A percentile compares a stretch with the other conserved stretches of the same genome.
These are phyloP conservation scores for Protomyces gravidus DNA, from an alignment of 1,139 yeast species.

Conservation along the genomic window DNA sequence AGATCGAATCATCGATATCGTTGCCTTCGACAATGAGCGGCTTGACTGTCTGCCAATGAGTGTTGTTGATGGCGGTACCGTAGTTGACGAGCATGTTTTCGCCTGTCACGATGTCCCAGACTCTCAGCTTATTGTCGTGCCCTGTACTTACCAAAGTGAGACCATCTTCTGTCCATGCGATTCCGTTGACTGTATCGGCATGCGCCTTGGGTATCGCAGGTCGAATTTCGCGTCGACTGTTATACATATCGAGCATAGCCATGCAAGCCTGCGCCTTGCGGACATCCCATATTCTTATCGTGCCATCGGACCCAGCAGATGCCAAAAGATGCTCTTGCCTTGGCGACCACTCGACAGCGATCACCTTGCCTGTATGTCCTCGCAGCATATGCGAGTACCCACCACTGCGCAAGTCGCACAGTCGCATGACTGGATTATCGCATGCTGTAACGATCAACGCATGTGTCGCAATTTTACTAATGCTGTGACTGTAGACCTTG, in stretches of 20 bases:
- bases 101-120: constrained; percentile 62
- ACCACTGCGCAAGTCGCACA: constrained; percentile 53
- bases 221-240: constrained; percentile 32
- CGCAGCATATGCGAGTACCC: constrained; percentile 63
- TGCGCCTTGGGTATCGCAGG: constrained; percentile 53
- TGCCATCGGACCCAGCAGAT: constrained; percentile 70
- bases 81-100: constrained; percentile 64
- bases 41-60: constrained; percentile 46
- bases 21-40: constrained; percentile 43
- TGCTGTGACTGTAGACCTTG: constrained; percentile 44
- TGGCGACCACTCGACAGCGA: constrained; percentile 77
- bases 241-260: constrained; percentile 53
- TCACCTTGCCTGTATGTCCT: constrained; percentile 56
- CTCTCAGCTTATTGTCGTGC: constrained; percentile 67
- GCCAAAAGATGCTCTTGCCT: constrained; percentile 57
- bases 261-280: constrained; percentile 64
- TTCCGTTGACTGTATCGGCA: constrained; percentile 68
- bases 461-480: constrained; percentile 45
- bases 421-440: constrained; percentile 6
- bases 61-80: constrained; percentile 72
- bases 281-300: constrained; percentile 64
- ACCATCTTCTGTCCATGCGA: constrained; percentile 66
- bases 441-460: constrained; percentile 52
- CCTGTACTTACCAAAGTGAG: constrained; percentile 60
- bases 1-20: constrained; percentile 50